Base-by-base conservation (phyloP, 352 stramenopile species). In the Pythium phragmiticola region DNA sequence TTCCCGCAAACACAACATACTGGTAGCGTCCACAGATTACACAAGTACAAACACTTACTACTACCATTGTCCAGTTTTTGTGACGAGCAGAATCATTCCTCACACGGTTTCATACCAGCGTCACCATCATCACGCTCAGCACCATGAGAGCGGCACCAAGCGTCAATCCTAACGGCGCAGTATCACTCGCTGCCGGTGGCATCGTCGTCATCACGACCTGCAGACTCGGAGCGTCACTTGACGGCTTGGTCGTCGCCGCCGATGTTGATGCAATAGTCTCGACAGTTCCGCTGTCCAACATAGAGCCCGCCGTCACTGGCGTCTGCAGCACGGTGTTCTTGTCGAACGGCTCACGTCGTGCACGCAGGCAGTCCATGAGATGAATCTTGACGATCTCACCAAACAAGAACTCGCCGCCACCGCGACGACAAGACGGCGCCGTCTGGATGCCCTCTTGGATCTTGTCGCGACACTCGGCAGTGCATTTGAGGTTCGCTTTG, bases 301-400 rank as follows among this genome's bases (percentile, higher is more conserved):
- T 36, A 4, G 21, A 9, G 17, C 21, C 30, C 26, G 36, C 50
- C 50, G 33, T n/a, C 4, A 33, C n/a, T 5, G n/a, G 17, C n/a
- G 50, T 21, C 34, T 57, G 50, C 17, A 57, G 50, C 50, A 57
- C 50, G 4, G 19, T 19, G 50, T 57, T 57, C 19, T 37, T 47
- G 12, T 57, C 50, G 19, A 57, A 21, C 34, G 28, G n/a, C n/a
- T 57, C 50, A 3, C 13, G n/a, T 2, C 34, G 50, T 23, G 34
- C 50, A 9, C 12, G 36, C 33, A 57, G 50, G n/a, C 50, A 57
- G 3, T 33, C 28, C 50, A 57, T 33, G 28, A 57, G 19, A 19
- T 57, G 33, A 12, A 47, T 33, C 34, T 57, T 57, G 33, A 47
- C 50, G n/a, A 34, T 33, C 34, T 57, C 50, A 33, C 50, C 34